These are phyloP conservation scores for Astrephomene gubernaculifera DNA, from an alignment of 139 green algal species.

Conservation along the genomic window DNA sequence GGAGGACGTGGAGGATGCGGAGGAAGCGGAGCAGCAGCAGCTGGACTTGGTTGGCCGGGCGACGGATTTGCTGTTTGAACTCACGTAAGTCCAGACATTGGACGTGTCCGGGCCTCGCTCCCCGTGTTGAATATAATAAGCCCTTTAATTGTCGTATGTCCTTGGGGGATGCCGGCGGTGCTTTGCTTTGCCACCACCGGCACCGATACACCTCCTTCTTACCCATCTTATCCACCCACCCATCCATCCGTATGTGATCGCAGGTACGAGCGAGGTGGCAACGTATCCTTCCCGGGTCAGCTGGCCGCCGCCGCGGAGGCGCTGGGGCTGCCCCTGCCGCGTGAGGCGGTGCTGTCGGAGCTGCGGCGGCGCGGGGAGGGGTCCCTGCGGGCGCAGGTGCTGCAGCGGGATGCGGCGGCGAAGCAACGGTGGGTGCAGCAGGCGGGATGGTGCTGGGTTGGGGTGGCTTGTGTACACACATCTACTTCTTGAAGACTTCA, in stretches of 20 bases:
- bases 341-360: neutral
- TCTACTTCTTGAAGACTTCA: too few species aligned
- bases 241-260: neutral
- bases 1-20: too few species aligned
- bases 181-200: too few species aligned
- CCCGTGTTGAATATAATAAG: too few species aligned
- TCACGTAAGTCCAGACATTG: conserved; percentile 15
- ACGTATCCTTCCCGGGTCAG: conserved; percentile 15
- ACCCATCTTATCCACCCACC: neutral
- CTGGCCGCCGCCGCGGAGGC: conserved; percentile 18
- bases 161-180: too few species aligned
- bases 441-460: too few species aligned
- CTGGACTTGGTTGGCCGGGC: neutral
- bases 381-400: neutral
- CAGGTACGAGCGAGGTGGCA: conserved; percentile 43
- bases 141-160: too few species aligned
- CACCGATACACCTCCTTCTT: neutral
- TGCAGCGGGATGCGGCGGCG: conserved; percentile 27
- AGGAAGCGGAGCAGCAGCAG: too few species aligned
- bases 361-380: neutral
- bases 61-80: neutral
- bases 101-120: too few species aligned
- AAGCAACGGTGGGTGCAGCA: conserved; percentile 31
- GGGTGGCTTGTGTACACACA: too few species aligned
- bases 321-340: conserved; percentile 19